Evolutionary conservation across 1,284 basidiomycete species (phyloP).

Genomic region (Cutaneotrichosporon dermatis): DNA sequence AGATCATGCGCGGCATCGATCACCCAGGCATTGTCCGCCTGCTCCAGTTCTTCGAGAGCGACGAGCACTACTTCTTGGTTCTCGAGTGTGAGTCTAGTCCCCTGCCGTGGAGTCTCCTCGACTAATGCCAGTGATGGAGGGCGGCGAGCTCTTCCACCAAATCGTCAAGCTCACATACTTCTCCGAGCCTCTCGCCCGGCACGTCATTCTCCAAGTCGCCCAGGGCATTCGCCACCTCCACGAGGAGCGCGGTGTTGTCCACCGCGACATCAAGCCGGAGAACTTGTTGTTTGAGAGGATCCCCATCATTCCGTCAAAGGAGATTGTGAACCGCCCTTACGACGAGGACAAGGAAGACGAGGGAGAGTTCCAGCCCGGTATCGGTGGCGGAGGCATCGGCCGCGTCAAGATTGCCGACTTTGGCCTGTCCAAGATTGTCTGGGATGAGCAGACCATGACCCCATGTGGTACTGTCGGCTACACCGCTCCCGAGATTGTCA

Average conservation of each 20-base stretch:
- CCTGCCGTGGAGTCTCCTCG: not conserved
- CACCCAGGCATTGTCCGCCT: constrained; percentile 89
- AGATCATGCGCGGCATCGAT: constrained; percentile 95
- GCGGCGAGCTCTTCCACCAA: constrained; percentile 98
- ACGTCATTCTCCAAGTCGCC: constrained; percentile 96
- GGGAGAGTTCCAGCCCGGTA: constrained; percentile 84
- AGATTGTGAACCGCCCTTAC: constrained; percentile 73
- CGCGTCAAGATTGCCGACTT: constrained; percentile 99
- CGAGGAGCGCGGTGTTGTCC: constrained; percentile 92
- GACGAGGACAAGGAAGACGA: constrained; percentile 99
- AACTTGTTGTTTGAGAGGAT: constrained; percentile 94
- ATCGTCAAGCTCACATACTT: constrained; percentile 99
- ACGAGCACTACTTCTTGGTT: constrained; percentile 90
- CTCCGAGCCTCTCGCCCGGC: constrained; percentile 87
- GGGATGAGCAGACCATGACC: constrained; percentile 99
- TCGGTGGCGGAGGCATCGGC: constrained; percentile 96
- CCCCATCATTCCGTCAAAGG: constrained; percentile 83
- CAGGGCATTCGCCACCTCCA: constrained; percentile 93
- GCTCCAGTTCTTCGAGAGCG: constrained; percentile 80
- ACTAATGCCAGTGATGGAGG: constrained; percentile 71
- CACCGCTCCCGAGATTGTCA: constrained; percentile 98
- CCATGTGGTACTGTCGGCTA: constrained; percentile 99
- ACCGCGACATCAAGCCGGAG: constrained; percentile 93
- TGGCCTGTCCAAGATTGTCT: constrained; percentile 95
- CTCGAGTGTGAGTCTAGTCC: constrained; percentile 67